Conservation (phyloP, 73 alveolate species). For the Effrenium voratum region DNA sequence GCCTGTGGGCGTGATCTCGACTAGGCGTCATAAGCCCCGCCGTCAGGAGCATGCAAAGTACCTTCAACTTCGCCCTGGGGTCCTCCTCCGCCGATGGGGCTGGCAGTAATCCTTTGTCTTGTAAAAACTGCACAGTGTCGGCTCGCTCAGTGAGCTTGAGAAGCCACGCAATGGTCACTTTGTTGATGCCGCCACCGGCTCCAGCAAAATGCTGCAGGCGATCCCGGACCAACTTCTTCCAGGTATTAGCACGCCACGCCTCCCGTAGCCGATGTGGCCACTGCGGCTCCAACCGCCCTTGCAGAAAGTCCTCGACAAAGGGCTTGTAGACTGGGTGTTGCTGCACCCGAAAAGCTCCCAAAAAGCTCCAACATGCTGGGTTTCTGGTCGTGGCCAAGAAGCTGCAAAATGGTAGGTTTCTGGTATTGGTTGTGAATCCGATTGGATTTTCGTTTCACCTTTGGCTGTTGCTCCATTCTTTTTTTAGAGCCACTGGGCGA, state of each 20-base stretch:
- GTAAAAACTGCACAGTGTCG: neutral
- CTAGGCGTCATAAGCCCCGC: neutral
- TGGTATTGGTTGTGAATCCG: too few species aligned
- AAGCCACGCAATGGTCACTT: neutral
- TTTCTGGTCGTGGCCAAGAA: too few species aligned
- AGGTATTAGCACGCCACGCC: neutral
- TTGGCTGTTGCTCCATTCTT: too few species aligned
- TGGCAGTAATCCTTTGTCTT: neutral
- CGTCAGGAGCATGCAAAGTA: neutral
- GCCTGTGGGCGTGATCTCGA: neutral
- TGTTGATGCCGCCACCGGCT: neutral
- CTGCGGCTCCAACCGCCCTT: neutral
- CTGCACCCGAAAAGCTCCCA: too few species aligned
- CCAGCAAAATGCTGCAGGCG: neutral
- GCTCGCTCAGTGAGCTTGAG: neutral
- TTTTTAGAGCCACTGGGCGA: too few species aligned
- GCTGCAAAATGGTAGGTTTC: too few species aligned
- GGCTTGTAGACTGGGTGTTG: neutral
- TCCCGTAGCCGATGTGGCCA: neutral
- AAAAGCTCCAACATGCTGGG: too few species aligned
- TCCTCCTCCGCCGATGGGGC: neutral
- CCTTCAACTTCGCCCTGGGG: conserved; percentile 18
- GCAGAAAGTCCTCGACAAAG: neutral
- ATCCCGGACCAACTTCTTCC: neutral
- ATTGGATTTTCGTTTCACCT: too few species aligned